Evolutionary conservation across 352 stramenopile genomes (phyloP).

Genomic region (Albugo candida): DNA sequence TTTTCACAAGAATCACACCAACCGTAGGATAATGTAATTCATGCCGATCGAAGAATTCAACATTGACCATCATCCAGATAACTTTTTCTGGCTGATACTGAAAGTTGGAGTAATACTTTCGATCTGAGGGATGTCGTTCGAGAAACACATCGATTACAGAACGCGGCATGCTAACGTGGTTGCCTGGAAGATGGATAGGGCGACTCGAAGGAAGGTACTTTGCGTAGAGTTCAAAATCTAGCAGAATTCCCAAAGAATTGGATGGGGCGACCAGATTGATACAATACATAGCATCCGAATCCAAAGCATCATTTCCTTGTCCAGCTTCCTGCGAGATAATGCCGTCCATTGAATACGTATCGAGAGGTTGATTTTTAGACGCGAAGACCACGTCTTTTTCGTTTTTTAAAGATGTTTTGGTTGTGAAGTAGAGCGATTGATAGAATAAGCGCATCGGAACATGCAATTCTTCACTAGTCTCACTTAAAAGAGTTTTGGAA

Average conservation of each 20-base stretch:
- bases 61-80: slow-evolving; percentile 77
- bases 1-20: slow-evolving; percentile 72
- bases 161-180: slow-evolving; percentile 21
- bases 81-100: slow-evolving; percentile 32
- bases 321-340: slow-evolving; percentile 57
- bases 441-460: slow-evolving; percentile 54
- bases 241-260: slow-evolving; percentile 30
- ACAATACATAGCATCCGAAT: slow-evolving; percentile 37
- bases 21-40: slow-evolving; percentile 44
- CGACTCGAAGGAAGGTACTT: slow-evolving; percentile 43
- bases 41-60: slow-evolving; percentile 68
- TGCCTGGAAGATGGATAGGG: slow-evolving; percentile 18
- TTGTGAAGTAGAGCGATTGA: slow-evolving; percentile 55
- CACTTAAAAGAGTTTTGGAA: slow-evolving; percentile 9
- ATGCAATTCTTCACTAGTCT: slow-evolving; percentile 24
- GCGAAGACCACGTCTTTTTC: slow-evolving; percentile 11
- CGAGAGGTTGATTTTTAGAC: slow-evolving; percentile 10
- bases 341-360: slow-evolving; percentile 14
- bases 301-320: slow-evolving; percentile 48
- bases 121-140: slow-evolving; percentile 46
- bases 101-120: slow-evolving; percentile 45
- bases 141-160: slow-evolving; percentile 70
- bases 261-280: slow-evolving; percentile 54
- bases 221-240: slow-evolving; percentile 58
- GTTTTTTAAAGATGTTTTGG: slow-evolving; percentile 17